Base-by-base conservation (phyloP, 2,329 filamentous ascomycete species). In the Colletotrichum sublineola region DNA sequence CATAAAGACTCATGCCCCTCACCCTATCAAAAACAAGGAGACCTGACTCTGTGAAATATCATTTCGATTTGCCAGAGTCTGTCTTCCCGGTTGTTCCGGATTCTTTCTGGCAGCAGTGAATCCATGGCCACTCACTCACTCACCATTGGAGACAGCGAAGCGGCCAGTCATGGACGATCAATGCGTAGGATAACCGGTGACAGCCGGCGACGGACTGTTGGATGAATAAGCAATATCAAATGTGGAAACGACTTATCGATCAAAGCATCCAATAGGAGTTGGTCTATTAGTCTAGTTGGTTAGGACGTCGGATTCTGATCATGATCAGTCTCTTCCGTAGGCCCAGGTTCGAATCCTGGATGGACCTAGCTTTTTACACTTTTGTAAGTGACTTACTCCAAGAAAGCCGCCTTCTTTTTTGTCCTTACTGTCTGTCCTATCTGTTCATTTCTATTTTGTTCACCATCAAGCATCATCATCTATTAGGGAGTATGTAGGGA, bases 221-320 rank as follows among this genome's bases (percentile, higher is more conserved):
- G 1, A 3, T 14, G 8, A 24, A 3, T 5, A 24, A 38, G 9
- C 2, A 15, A 24, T 55, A 57, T 38, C 5, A 7, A 1, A 24
- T 24, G 24, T 24, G 24, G 24, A 24, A 24, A 24, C 24, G 24
- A 1, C 1, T 1, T 24, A 24, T 24, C 24, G 24, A 14, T 1
- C 40, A 44, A 15, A 9, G 4, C 31, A 6, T 24, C 6, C 5
- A 40, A 33, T 53, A 52, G 42, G 14, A 24, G 18, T 1, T 1
- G 69, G 70, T 73, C 70, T 69, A 73, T 73, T 73, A 73, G 70
- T 73, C 70, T 73, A 73, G 70, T 73, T 73, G 70, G 70, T 73
- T 73, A 73, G 70, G 66, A 73, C 70, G 70, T 73, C 70, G 70
- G 70, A 73, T 73, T 73, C 70, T 73, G 70, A 73, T 46, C 14